These are phyloP conservation scores for Toxicodendron radicans DNA, from an alignment of 345 rosid genomes.

Conservation along the genomic window DNA sequence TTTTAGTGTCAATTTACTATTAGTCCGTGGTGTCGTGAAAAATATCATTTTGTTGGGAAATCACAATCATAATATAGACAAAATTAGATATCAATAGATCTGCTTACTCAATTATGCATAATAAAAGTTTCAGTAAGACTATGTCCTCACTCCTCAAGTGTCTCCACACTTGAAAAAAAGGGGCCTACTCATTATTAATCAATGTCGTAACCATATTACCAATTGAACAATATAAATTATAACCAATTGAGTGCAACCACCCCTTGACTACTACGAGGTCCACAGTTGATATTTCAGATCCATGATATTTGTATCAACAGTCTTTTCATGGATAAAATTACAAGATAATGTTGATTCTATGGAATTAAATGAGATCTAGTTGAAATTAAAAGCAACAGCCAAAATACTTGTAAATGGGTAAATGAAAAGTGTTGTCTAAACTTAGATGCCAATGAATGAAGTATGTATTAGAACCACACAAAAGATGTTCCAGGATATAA, in stretches of 20 bases:
- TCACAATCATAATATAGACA: constrained; percentile 17
- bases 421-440: too few relatives aligned
- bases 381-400: too few relatives aligned
- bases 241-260: too few relatives aligned
- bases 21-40: constrained; percentile 6
- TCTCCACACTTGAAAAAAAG: constrained; percentile 25
- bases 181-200: constrained; percentile 28
- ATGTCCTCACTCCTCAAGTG: background rate
- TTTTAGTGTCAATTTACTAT: constrained; percentile 10
- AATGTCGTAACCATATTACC: constrained; percentile 5
- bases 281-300: background rate
- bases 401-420: too few relatives aligned
- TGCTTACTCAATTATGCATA: constrained; percentile 1
- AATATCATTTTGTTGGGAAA: constrained; percentile 18
- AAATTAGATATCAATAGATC: constrained; percentile 14
- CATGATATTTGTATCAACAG: too few relatives aligned
- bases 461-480: too few relatives aligned
- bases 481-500: too few relatives aligned
- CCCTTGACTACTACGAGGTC: background rate
- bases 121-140: background rate
- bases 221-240: background rate
- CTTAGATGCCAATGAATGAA: too few relatives aligned
- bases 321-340: too few relatives aligned
- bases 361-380: too few relatives aligned
- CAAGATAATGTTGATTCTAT: too few relatives aligned